These are phyloP conservation scores for Aspergillus saccharolyticus DNA, from an alignment of 495 filamentous ascomycete genomes.

Conservation along the genomic window DNA sequence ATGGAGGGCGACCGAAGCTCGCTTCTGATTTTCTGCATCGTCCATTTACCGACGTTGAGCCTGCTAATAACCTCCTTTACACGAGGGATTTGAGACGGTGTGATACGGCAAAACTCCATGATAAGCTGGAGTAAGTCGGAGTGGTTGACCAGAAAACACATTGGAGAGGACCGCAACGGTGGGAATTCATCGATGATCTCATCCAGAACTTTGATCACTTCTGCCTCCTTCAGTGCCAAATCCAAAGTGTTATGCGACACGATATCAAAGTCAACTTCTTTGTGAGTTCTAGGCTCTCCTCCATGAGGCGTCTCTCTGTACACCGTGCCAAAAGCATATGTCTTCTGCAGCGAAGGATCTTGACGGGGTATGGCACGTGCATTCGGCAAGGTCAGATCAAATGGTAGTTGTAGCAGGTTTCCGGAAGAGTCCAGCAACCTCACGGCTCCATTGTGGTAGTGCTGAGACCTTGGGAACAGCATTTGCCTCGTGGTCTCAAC, in stretches of 20 bases:
- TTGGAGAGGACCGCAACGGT: conserved; percentile 58
- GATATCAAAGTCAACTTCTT: conserved; percentile 95
- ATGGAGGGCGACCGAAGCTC: conserved; percentile 77
- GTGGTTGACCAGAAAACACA: conserved; percentile 93
- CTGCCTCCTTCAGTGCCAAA: conserved; percentile 86
- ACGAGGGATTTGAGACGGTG: conserved; percentile 55
- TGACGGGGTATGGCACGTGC: conserved; percentile 78
- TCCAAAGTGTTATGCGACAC: conserved; percentile 73
- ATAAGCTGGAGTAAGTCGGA: conserved; percentile 76
- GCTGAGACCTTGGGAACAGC: conserved; percentile 74
- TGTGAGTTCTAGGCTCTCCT: conserved; percentile 72
- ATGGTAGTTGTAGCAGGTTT: conserved; percentile 82
- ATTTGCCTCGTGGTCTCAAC: conserved; percentile 69
- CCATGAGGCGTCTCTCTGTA: conserved; percentile 76
- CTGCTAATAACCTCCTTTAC: conserved; percentile 84
- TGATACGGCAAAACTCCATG: conserved; percentile 83
- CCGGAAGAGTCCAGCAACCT: conserved; percentile 78
- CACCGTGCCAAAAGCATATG: conserved; percentile 84
- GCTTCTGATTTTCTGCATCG: conserved; percentile 78
- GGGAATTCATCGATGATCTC: conserved; percentile 84
- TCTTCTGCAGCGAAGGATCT: conserved; percentile 61
- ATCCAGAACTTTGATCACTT: conserved; percentile 90
- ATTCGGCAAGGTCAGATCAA: conserved; percentile 84
- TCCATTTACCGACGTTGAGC: conserved; percentile 76
- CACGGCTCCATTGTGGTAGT: conserved; percentile 69